phyloP scores from a whole-genome alignment of 805 yeast genomes.

The Yamadazyma olivae region DNA sequence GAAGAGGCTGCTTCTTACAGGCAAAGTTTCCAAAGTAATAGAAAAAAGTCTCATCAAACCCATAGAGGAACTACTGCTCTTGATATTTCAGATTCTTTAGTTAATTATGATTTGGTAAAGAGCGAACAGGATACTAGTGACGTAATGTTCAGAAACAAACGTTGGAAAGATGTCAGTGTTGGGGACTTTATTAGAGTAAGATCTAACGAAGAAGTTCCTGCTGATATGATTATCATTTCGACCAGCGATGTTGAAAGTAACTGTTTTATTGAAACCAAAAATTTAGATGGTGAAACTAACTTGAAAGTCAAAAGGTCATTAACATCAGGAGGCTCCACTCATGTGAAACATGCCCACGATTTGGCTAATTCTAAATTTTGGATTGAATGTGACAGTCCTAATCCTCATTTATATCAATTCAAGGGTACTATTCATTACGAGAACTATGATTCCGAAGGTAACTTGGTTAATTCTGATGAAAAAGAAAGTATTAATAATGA shows the following conservation, averaged over 20 bases:
- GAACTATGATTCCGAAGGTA: conserved; percentile 29
- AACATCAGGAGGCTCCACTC: conserved; percentile 45
- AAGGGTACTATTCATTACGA: conserved; percentile 63
- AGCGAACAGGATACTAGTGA: conserved; percentile 32
- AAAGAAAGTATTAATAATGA: conserved; percentile 60
- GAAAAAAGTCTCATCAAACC: conserved; percentile 12
- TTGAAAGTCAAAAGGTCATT: conserved; percentile 58
- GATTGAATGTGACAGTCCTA: conserved; percentile 74
- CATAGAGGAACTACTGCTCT: conserved; percentile 3
- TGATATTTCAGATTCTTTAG: conserved; percentile 15
- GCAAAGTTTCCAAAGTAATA: conserved; percentile 5
- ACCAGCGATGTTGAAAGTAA: conserved; percentile 67
- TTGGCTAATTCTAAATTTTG: conserved; percentile 55
- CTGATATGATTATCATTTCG: conserved; percentile 63
- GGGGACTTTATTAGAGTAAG: conserved; percentile 73
- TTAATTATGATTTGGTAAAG: conserved; percentile 24
- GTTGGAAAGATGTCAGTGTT: conserved; percentile 69
- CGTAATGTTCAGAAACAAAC: conserved; percentile 43
- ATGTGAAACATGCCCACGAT: conserved; percentile 54
- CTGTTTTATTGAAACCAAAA: conserved; percentile 78
- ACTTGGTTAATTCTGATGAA: conserved; percentile 30
- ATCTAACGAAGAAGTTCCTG: conserved; percentile 77
- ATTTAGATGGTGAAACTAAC: conserved; percentile 82
- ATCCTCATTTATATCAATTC: conserved; percentile 58
- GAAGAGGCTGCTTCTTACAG: conserved; percentile 7